Evolutionary conservation across 2,329 filamentous ascomycete genomes (phyloP), one percentile per base, ranked within the genome.

Genomic region (Cylindrodendrum hubeiense): DNA sequence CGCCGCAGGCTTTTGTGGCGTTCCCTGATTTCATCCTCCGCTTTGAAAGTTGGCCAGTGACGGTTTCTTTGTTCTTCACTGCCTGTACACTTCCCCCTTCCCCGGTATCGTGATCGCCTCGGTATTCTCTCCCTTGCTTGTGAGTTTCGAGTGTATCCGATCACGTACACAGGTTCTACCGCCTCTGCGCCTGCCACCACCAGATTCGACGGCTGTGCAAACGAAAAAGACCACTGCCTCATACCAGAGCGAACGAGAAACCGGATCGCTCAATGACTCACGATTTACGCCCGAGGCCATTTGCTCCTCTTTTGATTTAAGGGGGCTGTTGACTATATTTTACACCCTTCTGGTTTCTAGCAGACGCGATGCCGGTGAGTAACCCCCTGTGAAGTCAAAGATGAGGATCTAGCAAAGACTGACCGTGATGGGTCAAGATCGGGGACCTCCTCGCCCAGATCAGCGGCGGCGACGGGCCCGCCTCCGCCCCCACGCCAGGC

Each of bases 401-500:
- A 28, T 55, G 34, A 43, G 47, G 44, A 56, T 64, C 64, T 61
- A 41, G 57, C 54, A 71, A 70, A 70, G 60, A 26, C 64, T 75
- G 54, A 75, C 66, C 49, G 63, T 69, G 60, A 39, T 46, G 47
- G 46, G 52, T 62, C 37, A 52, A 79, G 78, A 79, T 79, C 56
- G 76, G 77, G 68, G 78, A 79, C 64, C 73, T 79, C 53, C 71
- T 79, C 34, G 89, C 87, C 69, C 86, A 88, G 75, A 91, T 91
- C 69, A 87, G 82, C 68, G 89, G 88, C 74, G 83, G 84, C 67
- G 82, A 85, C 55, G 67, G 65, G 75, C 78, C 82, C 71, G 72
- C 83, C 15, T 71, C 75, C 47, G 72, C 73, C 53, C 63, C 80
- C 46, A 70, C 79, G 17, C 71, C 79, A 8, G 72, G 76, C 34